Conservation (phyloP, 768 basidiomycete genomes). For the Tylopilus balloui region DNA sequence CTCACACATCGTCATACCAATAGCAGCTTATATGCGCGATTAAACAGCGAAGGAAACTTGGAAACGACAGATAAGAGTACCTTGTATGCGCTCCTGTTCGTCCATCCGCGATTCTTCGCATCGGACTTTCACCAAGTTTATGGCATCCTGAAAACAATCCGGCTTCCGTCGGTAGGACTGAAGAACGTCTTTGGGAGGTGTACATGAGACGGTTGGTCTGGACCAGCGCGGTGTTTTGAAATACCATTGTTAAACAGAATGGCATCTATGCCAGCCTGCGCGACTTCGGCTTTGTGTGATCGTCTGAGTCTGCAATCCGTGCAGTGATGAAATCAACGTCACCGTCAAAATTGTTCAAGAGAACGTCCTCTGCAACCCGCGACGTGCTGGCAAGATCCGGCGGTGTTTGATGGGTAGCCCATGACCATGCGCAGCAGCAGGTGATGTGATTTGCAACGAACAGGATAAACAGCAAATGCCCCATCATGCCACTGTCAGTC, state of each 20-base stretch:
- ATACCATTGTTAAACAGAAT: slow-evolving; percentile 16
- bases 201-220: slow-evolving; percentile 13
- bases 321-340: slow-evolving; percentile 8
- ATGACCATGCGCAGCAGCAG: slow-evolving; percentile 26
- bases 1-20: slow-evolving; percentile 76
- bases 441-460: slow-evolving; percentile 10
- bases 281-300: slow-evolving; percentile 14
- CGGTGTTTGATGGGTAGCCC: slow-evolving; percentile 26
- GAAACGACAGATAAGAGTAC: slow-evolving; percentile 30
- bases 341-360: slow-evolving; percentile 24
- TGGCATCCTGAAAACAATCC: slow-evolving; percentile 61
- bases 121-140: slow-evolving; percentile 41
- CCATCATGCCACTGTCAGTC: slow-evolving; percentile 6
- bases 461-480: slow-evolving; percentile 7
- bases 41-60: not conserved
- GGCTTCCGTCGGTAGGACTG: slow-evolving; percentile 43
- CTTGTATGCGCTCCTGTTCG: slow-evolving; percentile 58
- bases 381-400: slow-evolving; percentile 9
- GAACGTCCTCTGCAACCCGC: slow-evolving; percentile 3
- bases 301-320: slow-evolving; percentile 9
- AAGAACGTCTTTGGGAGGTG: slow-evolving; percentile 35
- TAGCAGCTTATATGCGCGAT: slow-evolving; percentile 52
- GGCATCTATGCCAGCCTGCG: slow-evolving; percentile 18
- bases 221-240: slow-evolving; percentile 3
- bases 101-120: slow-evolving; percentile 58